Evolutionary conservation across 2,329 filamentous ascomycete genomes (phyloP).

Genomic region (Hypoxylon sp.): DNA sequence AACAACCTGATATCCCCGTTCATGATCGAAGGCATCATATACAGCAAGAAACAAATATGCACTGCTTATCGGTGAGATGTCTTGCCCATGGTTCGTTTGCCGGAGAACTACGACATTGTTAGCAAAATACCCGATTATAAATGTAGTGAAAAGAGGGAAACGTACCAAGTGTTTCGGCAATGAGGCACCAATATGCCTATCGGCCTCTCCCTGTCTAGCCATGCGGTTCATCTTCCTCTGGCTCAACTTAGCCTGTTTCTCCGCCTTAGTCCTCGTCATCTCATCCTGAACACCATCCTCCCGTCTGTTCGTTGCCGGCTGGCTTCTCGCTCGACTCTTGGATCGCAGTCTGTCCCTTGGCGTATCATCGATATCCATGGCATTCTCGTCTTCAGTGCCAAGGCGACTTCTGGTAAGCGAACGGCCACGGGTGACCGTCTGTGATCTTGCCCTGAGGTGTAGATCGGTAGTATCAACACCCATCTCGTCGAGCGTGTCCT

Average conservation of each 20-base stretch:
- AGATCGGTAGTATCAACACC: conserved; percentile 87
- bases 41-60: conserved; percentile 21
- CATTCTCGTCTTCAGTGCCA: conserved; percentile 75
- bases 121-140: conserved; percentile 49
- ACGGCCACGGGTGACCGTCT: conserved; percentile 79
- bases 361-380: conserved; percentile 80
- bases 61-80: conserved; percentile 75
- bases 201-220: conserved; percentile 96
- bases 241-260: conserved; percentile 86
- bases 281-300: conserved; percentile 83
- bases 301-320: conserved; percentile 75
- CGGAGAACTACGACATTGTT: conserved; percentile 74
- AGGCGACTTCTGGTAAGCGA: conserved; percentile 74
- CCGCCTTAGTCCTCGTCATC: conserved; percentile 79
- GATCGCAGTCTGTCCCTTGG: conserved; percentile 75
- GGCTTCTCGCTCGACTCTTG: conserved; percentile 78
- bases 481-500: conserved; percentile 85
- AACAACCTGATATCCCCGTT: conserved; percentile 25
- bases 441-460: conserved; percentile 78
- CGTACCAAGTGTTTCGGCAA: conserved; percentile 92
- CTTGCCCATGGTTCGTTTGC: conserved; percentile 96
- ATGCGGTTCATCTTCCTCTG: conserved; percentile 99
- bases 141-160: conserved; percentile 48
- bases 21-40: conserved; percentile 33
- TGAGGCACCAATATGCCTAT: conserved; percentile 86